Evolutionary conservation across 305 asterid genomes (phyloP).

Genomic region (Fraxinus ornus): DNA sequence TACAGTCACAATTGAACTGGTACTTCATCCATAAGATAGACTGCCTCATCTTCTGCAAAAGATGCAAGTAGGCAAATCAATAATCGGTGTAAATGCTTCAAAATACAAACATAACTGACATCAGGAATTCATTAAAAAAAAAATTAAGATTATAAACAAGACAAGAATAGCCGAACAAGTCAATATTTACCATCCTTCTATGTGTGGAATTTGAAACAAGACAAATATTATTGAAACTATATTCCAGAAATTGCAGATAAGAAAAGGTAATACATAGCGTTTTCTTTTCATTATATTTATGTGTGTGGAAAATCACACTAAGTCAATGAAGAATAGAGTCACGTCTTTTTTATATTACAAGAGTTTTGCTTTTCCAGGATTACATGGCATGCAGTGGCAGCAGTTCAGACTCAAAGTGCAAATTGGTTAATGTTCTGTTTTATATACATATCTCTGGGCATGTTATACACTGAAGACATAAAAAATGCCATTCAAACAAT

Average conservation of each 20-base stretch:
- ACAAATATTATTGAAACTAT: background rate
- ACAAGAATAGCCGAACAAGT: background rate
- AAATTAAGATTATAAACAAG: background rate
- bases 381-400: background rate
- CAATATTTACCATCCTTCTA: background rate
- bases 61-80: conserved; percentile 14
- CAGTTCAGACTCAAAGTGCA: background rate
- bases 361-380: background rate
- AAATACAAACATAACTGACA: background rate
- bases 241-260: background rate
- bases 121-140: background rate
- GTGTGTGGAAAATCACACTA: background rate
- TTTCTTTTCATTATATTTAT: too few relatives aligned
- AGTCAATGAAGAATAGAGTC: background rate
- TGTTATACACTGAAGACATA: background rate
- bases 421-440: background rate
- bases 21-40: conserved; percentile 61
- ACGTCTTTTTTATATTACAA: background rate
- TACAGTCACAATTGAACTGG: conserved; percentile 58
- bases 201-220: background rate
- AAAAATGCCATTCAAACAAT: background rate
- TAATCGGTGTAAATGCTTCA: background rate
- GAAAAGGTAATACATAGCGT: background rate
- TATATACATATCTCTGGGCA: background rate
- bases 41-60: conserved; percentile 56